Conservation (phyloP, 2,329 filamentous ascomycete genomes). For the Claviceps arundinis region DNA sequence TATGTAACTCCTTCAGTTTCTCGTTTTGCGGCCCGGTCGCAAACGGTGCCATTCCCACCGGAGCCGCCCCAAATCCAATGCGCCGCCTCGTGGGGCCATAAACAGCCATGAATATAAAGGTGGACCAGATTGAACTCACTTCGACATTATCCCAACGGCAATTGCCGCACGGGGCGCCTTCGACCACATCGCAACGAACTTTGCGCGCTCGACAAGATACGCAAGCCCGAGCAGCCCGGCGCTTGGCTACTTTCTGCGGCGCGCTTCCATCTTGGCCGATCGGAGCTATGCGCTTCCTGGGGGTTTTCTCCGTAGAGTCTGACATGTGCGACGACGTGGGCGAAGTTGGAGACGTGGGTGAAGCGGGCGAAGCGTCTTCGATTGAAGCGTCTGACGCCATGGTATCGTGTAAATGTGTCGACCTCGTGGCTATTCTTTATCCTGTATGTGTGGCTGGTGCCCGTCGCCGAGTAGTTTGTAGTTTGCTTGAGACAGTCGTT, state of each 20-base stretch:
- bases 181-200: conserved; percentile 86
- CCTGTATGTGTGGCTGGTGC: too few species aligned
- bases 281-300: conserved; percentile 21
- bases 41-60: too few species aligned
- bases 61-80: too few species aligned
- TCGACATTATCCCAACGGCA: conserved; percentile 70
- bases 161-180: conserved; percentile 77
- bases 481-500: too few species aligned
- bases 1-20: too few species aligned
- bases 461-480: too few species aligned
- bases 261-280: conserved; percentile 15
- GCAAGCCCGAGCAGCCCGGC: conserved; percentile 82
- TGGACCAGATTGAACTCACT: conserved; percentile 14
- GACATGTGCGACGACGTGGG: conserved; percentile 15
- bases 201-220: conserved; percentile 81
- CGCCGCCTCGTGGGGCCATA: too few species aligned
- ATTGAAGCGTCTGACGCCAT: conserved; percentile 13
- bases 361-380: conserved; percentile 11
- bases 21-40: too few species aligned
- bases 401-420: neutral
- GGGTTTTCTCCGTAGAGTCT: conserved; percentile 14
- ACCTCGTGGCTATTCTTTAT: too few species aligned
- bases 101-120: too few species aligned
- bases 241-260: conserved; percentile 47
- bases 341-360: conserved; percentile 15